A percentile compares a stretch with the other conserved stretches of the same genome.
Conservation (phyloP, 108 stramenopile genomes). For the Cyclostephanos tholiformis region DNA sequence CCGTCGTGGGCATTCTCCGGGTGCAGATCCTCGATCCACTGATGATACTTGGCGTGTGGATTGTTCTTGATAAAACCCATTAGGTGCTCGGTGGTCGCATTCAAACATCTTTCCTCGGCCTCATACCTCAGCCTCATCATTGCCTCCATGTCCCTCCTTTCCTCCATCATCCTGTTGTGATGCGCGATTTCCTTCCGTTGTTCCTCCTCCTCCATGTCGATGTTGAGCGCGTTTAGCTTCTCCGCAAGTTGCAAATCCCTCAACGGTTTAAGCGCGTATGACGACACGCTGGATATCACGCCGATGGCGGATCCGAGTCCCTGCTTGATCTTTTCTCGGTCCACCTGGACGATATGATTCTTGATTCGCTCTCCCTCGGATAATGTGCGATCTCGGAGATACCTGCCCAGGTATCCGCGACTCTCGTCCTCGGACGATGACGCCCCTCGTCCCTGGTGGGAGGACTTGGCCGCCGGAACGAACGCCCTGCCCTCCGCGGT, state of each 20-base stretch:
- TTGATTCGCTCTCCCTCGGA: constrained; percentile 33
- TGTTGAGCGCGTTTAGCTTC: constrained; percentile 59
- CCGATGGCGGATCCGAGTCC: constrained; percentile 31
- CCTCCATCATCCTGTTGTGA: constrained; percentile 48
- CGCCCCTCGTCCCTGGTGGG: not conserved
- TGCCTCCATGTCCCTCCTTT: constrained; percentile 58
- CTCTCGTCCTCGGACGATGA: not conserved
- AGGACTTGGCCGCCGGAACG: constrained; percentile 16
- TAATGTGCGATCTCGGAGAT: constrained; percentile 3
- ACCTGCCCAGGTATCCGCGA: not conserved
- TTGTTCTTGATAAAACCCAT: constrained; percentile 19
- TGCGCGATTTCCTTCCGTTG: constrained; percentile 47
- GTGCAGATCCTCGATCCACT: constrained; percentile 76
- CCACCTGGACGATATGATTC: constrained; percentile 29
- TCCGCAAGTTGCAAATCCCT: constrained; percentile 60
- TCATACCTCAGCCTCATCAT: constrained; percentile 55
- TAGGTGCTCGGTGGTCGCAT: constrained; percentile 50
- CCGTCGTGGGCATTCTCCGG: constrained; percentile 71
- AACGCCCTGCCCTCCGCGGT: constrained; percentile 33
- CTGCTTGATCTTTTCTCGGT: constrained; percentile 27
- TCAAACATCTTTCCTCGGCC: constrained; percentile 57
- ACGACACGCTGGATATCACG: constrained; percentile 32
- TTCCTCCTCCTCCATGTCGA: constrained; percentile 66
- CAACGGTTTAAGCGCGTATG: constrained; percentile 37
- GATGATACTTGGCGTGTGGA: constrained; percentile 68